Evolutionary conservation across 2,329 filamentous ascomycete species (phyloP).

Genomic region (Penicillium oxalicum): DNA sequence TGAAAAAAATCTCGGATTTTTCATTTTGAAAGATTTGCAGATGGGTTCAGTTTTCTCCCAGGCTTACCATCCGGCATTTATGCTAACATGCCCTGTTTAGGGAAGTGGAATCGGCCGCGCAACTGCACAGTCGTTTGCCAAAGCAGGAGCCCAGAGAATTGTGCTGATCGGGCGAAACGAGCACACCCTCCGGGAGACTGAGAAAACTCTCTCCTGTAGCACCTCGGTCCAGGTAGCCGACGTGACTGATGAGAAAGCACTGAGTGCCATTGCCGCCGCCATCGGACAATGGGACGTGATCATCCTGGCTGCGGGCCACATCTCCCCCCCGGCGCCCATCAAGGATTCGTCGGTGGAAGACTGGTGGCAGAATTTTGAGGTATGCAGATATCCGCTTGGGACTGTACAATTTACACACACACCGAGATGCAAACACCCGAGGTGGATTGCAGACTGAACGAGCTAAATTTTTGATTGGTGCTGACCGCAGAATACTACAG

Average conservation of each 20-base stretch:
- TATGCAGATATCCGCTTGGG: conserved; percentile 1
- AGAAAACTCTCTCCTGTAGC: not conserved
- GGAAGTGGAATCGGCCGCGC: conserved; percentile 10
- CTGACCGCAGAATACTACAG: conserved; percentile 5
- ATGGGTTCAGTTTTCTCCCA: too few relatives aligned
- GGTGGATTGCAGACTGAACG: not conserved
- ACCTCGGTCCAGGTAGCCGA: conserved; percentile 1
- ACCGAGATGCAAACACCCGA: not conserved
- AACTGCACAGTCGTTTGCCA: conserved; percentile 7
- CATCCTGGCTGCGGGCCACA: conserved; percentile 20
- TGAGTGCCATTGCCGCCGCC: not conserved
- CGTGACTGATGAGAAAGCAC: conserved; percentile 5
- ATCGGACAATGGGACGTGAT: conserved; percentile 18
- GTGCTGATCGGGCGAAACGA: conserved; percentile 7
- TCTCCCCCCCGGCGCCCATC: conserved; percentile 6
- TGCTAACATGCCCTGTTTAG: not conserved
- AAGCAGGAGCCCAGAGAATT: conserved; percentile 5
- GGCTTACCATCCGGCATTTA: too few relatives aligned
- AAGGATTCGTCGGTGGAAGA: conserved; percentile 9
- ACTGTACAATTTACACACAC: not conserved
- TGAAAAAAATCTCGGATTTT: too few relatives aligned
- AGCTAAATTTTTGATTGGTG: not conserved
- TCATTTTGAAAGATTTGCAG: too few relatives aligned
- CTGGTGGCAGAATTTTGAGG: conserved; percentile 20
- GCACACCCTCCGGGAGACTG: conserved; percentile 1